Evolutionary conservation across 2,329 filamentous ascomycete species (phyloP).

Genomic region (Hypoxylon sp.): DNA sequence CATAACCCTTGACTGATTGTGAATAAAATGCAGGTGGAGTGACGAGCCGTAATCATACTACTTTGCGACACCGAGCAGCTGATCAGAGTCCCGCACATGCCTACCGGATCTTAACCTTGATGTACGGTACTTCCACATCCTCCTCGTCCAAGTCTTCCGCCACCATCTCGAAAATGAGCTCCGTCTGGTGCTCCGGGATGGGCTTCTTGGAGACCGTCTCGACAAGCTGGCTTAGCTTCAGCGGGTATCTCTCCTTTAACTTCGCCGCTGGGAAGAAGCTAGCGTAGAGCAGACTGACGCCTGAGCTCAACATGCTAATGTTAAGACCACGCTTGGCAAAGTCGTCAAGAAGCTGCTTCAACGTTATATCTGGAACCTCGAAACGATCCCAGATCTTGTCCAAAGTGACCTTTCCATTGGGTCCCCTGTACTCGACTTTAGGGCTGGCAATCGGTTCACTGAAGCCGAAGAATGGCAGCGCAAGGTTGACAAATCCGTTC

Average conservation of each 20-base stretch:
- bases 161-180: constrained; percentile 96
- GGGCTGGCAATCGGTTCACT: constrained; percentile 95
- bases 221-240: constrained; percentile 91
- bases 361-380: constrained; percentile 87
- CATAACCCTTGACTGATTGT: constrained; percentile 18
- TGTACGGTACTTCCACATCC: constrained; percentile 97
- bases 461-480: constrained; percentile 97
- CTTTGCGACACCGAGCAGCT: background rate
- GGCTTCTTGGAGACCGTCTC: constrained; percentile 92
- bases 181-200: constrained; percentile 91
- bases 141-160: constrained; percentile 90
- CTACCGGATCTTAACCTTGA: constrained; percentile 82
- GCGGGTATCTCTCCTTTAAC: constrained; percentile 83
- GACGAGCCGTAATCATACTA: background rate
- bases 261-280: constrained; percentile 87
- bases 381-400: constrained; percentile 99
- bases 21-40: constrained; percentile 17
- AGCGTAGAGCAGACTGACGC: constrained; percentile 93
- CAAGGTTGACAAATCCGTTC: constrained; percentile 98
- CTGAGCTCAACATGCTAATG: constrained; percentile 96
- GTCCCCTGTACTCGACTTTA: constrained; percentile 89
- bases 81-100: constrained; percentile 20
- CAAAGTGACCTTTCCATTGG: constrained; percentile 82
- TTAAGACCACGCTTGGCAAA: constrained; percentile 86
- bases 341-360: constrained; percentile 84